Conservation (phyloP, 768 basidiomycete genomes). For the Lactarius hengduanensis region DNA sequence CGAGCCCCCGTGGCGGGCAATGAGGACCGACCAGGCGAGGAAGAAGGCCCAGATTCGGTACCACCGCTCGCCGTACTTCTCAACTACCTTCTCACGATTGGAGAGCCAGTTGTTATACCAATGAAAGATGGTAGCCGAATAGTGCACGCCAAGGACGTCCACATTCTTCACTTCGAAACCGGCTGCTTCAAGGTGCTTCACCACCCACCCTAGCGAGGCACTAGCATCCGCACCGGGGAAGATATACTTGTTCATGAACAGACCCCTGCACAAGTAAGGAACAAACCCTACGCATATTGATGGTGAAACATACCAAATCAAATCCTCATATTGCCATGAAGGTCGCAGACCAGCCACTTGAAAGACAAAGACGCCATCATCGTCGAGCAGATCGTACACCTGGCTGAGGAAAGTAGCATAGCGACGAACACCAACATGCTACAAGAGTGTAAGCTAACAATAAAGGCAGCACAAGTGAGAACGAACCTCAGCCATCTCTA, state of each 20-base stretch:
- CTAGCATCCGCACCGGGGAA: slow-evolving; percentile 99
- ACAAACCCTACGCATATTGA: neutral
- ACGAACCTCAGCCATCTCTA: slow-evolving; percentile 96
- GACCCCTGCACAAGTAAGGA: slow-evolving; percentile 54
- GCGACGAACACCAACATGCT: slow-evolving; percentile 95
- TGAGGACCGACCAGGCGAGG: slow-evolving; percentile 89
- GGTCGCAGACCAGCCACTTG: slow-evolving; percentile 98
- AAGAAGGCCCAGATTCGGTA: slow-evolving; percentile 97
- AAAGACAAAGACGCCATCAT: slow-evolving; percentile 91
- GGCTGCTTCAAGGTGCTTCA: slow-evolving; percentile 80
- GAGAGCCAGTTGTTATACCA: slow-evolving; percentile 99
- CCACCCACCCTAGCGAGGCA: slow-evolving; percentile 93
- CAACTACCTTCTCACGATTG: slow-evolving; percentile 88
- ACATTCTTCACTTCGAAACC: slow-evolving; percentile 97
- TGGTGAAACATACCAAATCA: slow-evolving; percentile 67
- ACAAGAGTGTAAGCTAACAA: slow-evolving; percentile 9
- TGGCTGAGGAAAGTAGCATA: slow-evolving; percentile 88
- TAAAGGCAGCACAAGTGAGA: neutral
- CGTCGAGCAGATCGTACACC: slow-evolving; percentile 90
- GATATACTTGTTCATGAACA: slow-evolving; percentile 98
- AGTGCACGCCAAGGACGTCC: slow-evolving; percentile 97
- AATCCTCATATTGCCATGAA: slow-evolving; percentile 97
- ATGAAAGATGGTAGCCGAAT: slow-evolving; percentile 82
- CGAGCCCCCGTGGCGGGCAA: slow-evolving; percentile 81
- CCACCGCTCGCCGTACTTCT: slow-evolving; percentile 90